Evolutionary conservation across 2,329 filamentous ascomycete genomes (phyloP), one percentile per base, ranked within the genome.

Genomic region (Hypocreales sp.): DNA sequence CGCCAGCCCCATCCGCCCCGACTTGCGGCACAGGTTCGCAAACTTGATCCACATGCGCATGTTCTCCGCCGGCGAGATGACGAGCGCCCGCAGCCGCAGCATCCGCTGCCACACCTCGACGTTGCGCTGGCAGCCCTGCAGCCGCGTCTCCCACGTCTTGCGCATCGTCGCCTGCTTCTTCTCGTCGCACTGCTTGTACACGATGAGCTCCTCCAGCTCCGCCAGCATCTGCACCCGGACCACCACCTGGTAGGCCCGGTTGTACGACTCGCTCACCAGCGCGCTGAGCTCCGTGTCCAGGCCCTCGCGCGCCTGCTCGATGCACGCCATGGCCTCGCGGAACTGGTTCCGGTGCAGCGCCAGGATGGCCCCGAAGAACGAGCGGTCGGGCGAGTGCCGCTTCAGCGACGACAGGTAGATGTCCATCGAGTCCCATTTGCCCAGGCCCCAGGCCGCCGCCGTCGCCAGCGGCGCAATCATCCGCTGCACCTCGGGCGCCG

Each of bases 1-100:
- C 1, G 90, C 90, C 26, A 99, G 68, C 8, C 90, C 87, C 65
- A 87, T 86, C 17, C 90, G 79, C 31, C 83, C 80, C 24, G 87
- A 93, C 53, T 98, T 99, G 43, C 92, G 80, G 53, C 92, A 99
- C 5, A 98, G 71, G 43, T 95, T 98, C 43, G 90, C 82, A 49
- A 94, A 98, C 50, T 98, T 99, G 61, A 98, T 95, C 75, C 86
- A 94, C 84, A 98, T 98, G 44, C 92, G 81, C 63, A 92, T 83
- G 44, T 94, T 94, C 49, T 99, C 86, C 19, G 72, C 72, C 0
- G 92, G 87, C 1, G 77, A 77, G 34, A 95, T 87, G 32, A 99
- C 90, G 27, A 99, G 64, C 13, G 84, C 81, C 33, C 90, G 75
- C 18, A 98, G 75, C 47, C 93, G 90, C 30, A 99, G 72, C 83